Conservation (phyloP, 2,329 filamentous ascomycete species). For the Cucurbitaria berberidis region DNA sequence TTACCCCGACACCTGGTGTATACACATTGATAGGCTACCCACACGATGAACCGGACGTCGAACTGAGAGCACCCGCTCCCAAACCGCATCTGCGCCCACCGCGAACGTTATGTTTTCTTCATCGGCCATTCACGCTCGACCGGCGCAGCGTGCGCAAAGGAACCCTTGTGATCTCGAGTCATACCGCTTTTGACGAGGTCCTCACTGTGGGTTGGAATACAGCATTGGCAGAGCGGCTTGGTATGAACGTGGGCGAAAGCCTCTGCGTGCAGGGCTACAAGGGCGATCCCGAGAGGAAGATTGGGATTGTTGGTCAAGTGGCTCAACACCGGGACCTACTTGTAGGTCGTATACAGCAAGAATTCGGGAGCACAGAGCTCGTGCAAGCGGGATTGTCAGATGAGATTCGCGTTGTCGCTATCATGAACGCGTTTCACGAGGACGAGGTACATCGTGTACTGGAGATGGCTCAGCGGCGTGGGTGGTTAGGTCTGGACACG, state of each 20-base stretch:
- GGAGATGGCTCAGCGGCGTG: conserved; percentile 28
- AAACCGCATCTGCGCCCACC: conserved; percentile 18
- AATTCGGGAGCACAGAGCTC: conserved; percentile 38
- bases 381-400: conserved; percentile 29
- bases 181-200: conserved; percentile 48
- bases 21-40: conserved; percentile 35
- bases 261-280: conserved; percentile 50
- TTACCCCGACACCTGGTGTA: conserved; percentile 39
- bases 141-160: conserved; percentile 33
- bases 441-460: conserved; percentile 47
- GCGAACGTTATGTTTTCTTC: conserved; percentile 42
- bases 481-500: conserved; percentile 32
- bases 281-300: conserved; percentile 44
- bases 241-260: conserved; percentile 33
- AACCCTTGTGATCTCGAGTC: conserved; percentile 43
- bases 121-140: conserved; percentile 42
- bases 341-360: conserved; percentile 24
- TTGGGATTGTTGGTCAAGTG: conserved; percentile 45
- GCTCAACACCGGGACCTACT: conserved; percentile 16
- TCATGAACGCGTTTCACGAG: conserved; percentile 51
- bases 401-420: conserved; percentile 39
- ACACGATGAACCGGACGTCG: conserved; percentile 6
- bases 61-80: conserved; percentile 1
- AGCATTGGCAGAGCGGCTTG: conserved; percentile 40
- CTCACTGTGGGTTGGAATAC: conserved; percentile 50